These are phyloP conservation scores for Bipolaris victoriae DNA, from an alignment of 2,329 filamentous ascomycete genomes.

Conservation along the genomic window DNA sequence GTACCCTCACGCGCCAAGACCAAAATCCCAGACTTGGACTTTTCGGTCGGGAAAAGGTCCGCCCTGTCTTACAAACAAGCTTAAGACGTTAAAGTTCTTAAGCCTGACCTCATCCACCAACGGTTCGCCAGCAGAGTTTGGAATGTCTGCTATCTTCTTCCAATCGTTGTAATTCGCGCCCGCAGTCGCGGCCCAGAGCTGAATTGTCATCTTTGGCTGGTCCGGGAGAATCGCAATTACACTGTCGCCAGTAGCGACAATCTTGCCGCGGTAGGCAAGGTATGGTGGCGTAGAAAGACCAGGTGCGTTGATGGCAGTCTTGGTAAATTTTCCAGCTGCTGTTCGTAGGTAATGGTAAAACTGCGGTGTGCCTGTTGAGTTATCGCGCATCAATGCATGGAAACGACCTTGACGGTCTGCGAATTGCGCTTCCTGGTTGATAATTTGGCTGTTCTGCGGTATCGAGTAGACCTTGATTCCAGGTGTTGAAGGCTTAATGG, in stretches of 20 bases:
- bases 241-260: conserved; percentile 35
- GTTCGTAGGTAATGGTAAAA: conserved; percentile 46
- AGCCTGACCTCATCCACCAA: conserved; percentile 41
- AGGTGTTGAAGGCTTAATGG: conserved; percentile 50
- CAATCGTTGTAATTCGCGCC: conserved; percentile 37
- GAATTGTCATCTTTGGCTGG: conserved; percentile 35
- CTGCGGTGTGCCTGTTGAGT: conserved; percentile 30
- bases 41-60: conserved; percentile 42
- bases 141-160: conserved; percentile 40
- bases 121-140: conserved; percentile 41
- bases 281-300: conserved; percentile 42
- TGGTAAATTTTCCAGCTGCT: conserved; percentile 36
- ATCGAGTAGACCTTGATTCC: conserved; percentile 56
- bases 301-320: conserved; percentile 38
- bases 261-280: conserved; percentile 42
- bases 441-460: conserved; percentile 55
- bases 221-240: conserved; percentile 42
- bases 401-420: conserved; percentile 55
- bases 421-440: conserved; percentile 60
- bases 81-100: conserved; percentile 32
- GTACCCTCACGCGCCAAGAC: conserved; percentile 10
- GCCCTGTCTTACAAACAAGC: conserved; percentile 45
- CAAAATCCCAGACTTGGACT: conserved; percentile 46
- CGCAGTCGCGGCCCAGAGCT: conserved; percentile 40
- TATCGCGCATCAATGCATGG: conserved; percentile 58